Evolutionary conservation across 495 filamentous ascomycete species (phyloP).

Genomic region (Penicillium manginii): DNA sequence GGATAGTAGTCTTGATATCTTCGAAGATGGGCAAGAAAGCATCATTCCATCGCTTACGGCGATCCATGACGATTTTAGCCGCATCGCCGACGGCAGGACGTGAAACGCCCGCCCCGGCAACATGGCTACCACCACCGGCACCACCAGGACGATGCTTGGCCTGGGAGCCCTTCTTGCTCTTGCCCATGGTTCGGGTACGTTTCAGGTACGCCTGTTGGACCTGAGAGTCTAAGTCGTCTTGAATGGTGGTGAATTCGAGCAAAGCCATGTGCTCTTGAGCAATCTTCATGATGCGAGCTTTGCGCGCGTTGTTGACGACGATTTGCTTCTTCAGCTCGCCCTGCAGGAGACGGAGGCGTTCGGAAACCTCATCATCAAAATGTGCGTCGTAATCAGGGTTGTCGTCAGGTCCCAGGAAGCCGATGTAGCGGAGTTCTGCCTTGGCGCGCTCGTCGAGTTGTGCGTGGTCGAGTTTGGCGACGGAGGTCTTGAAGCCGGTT

Average conservation of each 20-base stretch:
- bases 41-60: conserved; percentile 82
- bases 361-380: conserved; percentile 92
- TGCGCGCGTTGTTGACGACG: conserved; percentile 86
- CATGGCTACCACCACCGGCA: conserved; percentile 57
- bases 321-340: conserved; percentile 76
- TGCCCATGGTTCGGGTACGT: conserved; percentile 91
- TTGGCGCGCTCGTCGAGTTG: conserved; percentile 88
- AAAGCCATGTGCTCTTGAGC: conserved; percentile 89
- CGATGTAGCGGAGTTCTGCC: conserved; percentile 90
- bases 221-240: conserved; percentile 94
- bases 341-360: conserved; percentile 84
- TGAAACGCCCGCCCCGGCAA: conserved; percentile 54
- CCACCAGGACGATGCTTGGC: conserved; percentile 74
- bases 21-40: conserved; percentile 86
- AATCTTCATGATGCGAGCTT: conserved; percentile 80
- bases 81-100: conserved; percentile 89
- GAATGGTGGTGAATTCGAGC: conserved; percentile 95
- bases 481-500: conserved; percentile 58
- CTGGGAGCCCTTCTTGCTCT: conserved; percentile 77
- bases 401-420: conserved; percentile 75
- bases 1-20: conserved; percentile 65
- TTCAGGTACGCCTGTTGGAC: conserved; percentile 95
- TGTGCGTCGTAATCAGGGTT: conserved; percentile 82
- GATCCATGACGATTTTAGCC: conserved; percentile 87
- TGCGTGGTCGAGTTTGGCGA: conserved; percentile 74